Percentiles rank a stretch among this genome's conserved stretches.
phyloP scores from a whole-genome alignment of 1,284 basidiomycete genomes.

The Apiotrichum brassicae region DNA sequence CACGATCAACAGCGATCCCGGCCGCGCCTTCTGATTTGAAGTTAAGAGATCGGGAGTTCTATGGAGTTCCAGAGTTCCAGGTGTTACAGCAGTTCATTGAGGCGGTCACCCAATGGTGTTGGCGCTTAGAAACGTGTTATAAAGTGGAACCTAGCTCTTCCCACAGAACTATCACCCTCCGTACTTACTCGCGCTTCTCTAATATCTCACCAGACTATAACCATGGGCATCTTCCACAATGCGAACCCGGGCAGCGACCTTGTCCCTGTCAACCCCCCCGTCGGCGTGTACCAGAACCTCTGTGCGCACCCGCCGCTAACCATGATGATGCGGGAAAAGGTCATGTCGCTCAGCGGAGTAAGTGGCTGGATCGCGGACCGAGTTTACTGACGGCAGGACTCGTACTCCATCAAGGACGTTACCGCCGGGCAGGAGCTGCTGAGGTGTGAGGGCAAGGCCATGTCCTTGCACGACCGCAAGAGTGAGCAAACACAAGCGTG shows the following conservation, averaged over 20 bases:
- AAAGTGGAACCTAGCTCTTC: too few relatives aligned
- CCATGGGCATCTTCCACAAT: not conserved
- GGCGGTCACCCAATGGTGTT: too few relatives aligned
- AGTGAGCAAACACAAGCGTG: conserved; percentile 22
- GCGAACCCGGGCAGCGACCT: conserved; percentile 7
- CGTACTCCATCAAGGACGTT: conserved; percentile 38
- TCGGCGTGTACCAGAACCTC: conserved; percentile 34
- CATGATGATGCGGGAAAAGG: conserved; percentile 40
- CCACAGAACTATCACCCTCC: too few relatives aligned
- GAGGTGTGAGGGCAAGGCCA: conserved; percentile 29
- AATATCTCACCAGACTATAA: not conserved
- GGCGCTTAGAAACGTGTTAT: too few relatives aligned
- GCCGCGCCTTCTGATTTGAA: too few relatives aligned
- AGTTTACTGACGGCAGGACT: conserved; percentile 21
- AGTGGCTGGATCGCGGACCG: not conserved
- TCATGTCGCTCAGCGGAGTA: conserved; percentile 37
- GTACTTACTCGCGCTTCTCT: not conserved
- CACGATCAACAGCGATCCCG: too few relatives aligned
- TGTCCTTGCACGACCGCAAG: conserved; percentile 40
- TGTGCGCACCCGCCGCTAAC: conserved; percentile 29
- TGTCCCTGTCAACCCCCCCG: conserved; percentile 33
- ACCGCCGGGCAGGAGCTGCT: conserved; percentile 30
- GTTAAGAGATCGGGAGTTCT: too few relatives aligned
- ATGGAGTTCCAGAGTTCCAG: too few relatives aligned
- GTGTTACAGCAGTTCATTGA: too few relatives aligned